Base-by-base conservation (phyloP, 768 basidiomycete species). In the Cystobasidium onofrii region DNA sequence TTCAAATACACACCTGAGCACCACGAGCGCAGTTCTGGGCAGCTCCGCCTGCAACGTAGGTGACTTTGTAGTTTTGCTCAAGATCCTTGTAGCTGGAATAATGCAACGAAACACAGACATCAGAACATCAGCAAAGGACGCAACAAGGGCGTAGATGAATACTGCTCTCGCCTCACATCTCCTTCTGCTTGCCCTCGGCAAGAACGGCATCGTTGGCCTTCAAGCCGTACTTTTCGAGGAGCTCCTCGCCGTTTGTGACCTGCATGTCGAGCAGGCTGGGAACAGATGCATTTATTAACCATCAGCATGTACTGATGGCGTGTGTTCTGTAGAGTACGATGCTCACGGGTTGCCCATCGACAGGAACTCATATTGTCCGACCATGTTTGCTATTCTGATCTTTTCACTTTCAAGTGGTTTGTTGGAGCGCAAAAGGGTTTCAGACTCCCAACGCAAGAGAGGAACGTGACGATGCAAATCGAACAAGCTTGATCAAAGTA, bases 151-250 rank as follows among this genome's bases (percentile, higher is more conserved):
- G 39, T 6, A 15, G 39, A 6, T 18, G n/a, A n/a, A n/a, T n/a
- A n/a, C n/a, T n/a, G n/a, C n/a, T 27, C 39, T 33, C 23, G 25
- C 79, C 88, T 77, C 77, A 95, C 93, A 98, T 87, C n/a, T 87
- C 85, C 72, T 85, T 83, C 77, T 98, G 95, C 82, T 92, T 90
- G 74, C 88, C 89, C 76, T 88, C 89, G 1, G 94, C 95, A 72
- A 99, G 86, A 81, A 97, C 93, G 57, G 96, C 95, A 81, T 99
- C 91, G 84, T 99, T 94, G 67, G 92, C 85, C 80, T 91, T 91
- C 79, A 99, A 86, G 74, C 83, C 86, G 80, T 98, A 99, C 82
- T 96, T 97, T 79, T 89, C 84, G 72, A 98, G 84, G 50, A 97
- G 85, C 36, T 84, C 84, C 80, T 94, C 91, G 63, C 90, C 92